Conservation (phyloP, 306 rosid species). For the Lathyrus tuberosus region DNA sequence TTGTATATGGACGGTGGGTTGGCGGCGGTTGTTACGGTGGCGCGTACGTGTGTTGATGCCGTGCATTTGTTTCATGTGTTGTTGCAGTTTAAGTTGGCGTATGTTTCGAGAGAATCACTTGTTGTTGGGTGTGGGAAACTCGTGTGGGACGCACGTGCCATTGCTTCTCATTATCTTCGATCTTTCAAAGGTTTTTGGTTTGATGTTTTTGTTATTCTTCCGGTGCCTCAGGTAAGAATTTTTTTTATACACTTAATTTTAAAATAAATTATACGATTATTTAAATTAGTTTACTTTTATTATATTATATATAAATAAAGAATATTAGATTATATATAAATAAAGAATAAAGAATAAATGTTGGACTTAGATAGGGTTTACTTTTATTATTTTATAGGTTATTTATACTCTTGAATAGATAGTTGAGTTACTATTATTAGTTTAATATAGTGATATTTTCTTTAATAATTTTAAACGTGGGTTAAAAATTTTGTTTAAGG, state of each 20-base stretch:
- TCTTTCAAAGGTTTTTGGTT: conserved; percentile 90
- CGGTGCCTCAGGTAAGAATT: conserved; percentile 73
- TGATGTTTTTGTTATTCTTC: conserved; percentile 87
- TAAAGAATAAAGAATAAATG: not conserved
- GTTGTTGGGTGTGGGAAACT: conserved; percentile 98
- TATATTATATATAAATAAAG: not conserved
- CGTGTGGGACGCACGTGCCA: conserved; percentile 89
- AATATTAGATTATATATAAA: no score
- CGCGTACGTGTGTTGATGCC: conserved; percentile 71
- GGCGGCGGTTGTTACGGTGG: conserved; percentile 75
- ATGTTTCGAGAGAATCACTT: conserved; percentile 84
- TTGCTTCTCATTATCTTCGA: conserved; percentile 73
- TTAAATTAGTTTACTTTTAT: not conserved
- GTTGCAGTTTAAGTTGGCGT: conserved; percentile 87
- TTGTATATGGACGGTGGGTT: conserved; percentile 87
- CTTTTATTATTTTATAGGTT: not conserved
- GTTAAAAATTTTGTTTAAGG: not conserved
- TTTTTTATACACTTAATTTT: not conserved
- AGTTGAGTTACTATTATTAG: not conserved
- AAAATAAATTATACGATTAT: not conserved
- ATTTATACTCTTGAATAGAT: not conserved
- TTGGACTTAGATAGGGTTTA: not conserved
- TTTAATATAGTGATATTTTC: no score
- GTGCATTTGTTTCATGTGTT: conserved; percentile 77
- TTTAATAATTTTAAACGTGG: not conserved